These are phyloP conservation scores for Coemansia sp. DNA, from an alignment of 192 early-diverging fungal genomes.

Conservation along the genomic window DNA sequence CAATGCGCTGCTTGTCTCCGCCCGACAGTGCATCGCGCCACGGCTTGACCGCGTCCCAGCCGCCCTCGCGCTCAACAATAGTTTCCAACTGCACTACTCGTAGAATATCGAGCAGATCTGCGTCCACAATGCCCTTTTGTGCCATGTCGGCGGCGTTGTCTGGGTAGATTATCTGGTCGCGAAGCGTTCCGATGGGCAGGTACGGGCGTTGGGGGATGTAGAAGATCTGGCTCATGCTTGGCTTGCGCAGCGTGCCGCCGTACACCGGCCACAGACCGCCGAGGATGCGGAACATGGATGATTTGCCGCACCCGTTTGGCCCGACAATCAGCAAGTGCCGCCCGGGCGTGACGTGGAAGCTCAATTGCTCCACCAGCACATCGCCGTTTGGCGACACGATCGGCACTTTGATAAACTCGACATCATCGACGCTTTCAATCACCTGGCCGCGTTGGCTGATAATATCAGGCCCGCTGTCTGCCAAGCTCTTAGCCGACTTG, in stretches of 20 bases:
- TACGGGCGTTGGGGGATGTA: conserved; percentile 99
- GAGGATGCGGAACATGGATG: conserved; percentile 92
- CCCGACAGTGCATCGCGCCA: conserved; percentile 95
- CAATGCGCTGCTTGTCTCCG: conserved; percentile 94
- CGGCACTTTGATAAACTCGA: conserved; percentile 89
- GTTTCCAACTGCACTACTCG: conserved; percentile 77
- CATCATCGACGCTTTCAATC: conserved; percentile 68
- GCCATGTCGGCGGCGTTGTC: conserved; percentile 81
- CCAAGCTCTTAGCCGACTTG: conserved; percentile 18
- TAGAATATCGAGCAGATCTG: conserved; percentile 75
- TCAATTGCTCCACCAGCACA: conserved; percentile 80
- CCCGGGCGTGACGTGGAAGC: conserved; percentile 86
- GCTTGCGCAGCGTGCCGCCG: conserved; percentile 74
- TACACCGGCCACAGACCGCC: conserved; percentile 96
- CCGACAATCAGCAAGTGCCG: conserved; percentile 91
- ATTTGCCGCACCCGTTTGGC: conserved; percentile 94
- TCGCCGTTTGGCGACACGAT: conserved; percentile 96
- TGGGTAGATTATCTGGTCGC: conserved; percentile 98
- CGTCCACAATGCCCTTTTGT: conserved; percentile 68
- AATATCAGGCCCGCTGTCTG: conserved; percentile 27
- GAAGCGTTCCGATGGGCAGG: conserved; percentile 86
- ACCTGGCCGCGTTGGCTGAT: conserved; percentile 65
- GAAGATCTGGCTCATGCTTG: conserved; percentile 84
- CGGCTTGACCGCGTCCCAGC: conserved; percentile 81
- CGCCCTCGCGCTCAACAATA: conserved; percentile 88